Conservation (phyloP, 2,329 filamentous ascomycete species). For the Penicillium italicum region DNA sequence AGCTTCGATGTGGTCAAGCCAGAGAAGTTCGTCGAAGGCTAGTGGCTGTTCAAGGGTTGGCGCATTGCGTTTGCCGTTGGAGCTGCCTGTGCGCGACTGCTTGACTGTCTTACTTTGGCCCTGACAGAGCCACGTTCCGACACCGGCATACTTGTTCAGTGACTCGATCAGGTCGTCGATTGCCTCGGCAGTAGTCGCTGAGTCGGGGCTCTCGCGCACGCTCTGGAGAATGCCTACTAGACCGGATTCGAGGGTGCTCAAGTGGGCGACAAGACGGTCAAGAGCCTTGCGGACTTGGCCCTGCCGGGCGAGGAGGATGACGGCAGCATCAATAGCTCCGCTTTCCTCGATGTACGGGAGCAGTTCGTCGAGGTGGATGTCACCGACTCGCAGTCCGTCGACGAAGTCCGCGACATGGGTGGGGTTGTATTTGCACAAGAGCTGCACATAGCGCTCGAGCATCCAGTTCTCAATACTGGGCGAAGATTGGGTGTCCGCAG, state of each 20-base stretch:
- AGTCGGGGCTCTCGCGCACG: slow-evolving; percentile 54
- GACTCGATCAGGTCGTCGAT: slow-evolving; percentile 71
- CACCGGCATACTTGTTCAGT: slow-evolving; percentile 82
- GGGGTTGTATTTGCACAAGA: slow-evolving; percentile 85
- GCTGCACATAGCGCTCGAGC: slow-evolving; percentile 77
- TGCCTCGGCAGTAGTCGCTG: slow-evolving; percentile 59
- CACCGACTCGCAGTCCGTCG: slow-evolving; percentile 67
- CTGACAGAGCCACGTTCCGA: slow-evolving; percentile 95
- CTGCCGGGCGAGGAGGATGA: slow-evolving; percentile 84
- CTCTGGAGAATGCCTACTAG: slow-evolving; percentile 69
- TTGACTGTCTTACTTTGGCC: slow-evolving; percentile 66
- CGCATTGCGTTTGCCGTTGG: slow-evolving; percentile 37
- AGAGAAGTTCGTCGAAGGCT: slow-evolving; percentile 59
- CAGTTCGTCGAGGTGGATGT: slow-evolving; percentile 74
- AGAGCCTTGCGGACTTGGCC: slow-evolving; percentile 81
- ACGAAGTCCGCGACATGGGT: slow-evolving; percentile 83
- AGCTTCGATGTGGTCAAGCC: slow-evolving; percentile 63
- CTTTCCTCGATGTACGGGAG: slow-evolving; percentile 85
- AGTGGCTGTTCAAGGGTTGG: slow-evolving; percentile 55
- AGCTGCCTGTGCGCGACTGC: slow-evolving; percentile 27
- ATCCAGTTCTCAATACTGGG: slow-evolving; percentile 55
- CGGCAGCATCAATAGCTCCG: slow-evolving; percentile 86
- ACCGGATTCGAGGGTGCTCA: slow-evolving; percentile 74
- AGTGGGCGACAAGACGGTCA: slow-evolving; percentile 74
- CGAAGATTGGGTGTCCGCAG: slow-evolving; percentile 30